phyloP scores from a whole-genome alignment of 768 basidiomycete species.

The Lactarius tabidus region DNA sequence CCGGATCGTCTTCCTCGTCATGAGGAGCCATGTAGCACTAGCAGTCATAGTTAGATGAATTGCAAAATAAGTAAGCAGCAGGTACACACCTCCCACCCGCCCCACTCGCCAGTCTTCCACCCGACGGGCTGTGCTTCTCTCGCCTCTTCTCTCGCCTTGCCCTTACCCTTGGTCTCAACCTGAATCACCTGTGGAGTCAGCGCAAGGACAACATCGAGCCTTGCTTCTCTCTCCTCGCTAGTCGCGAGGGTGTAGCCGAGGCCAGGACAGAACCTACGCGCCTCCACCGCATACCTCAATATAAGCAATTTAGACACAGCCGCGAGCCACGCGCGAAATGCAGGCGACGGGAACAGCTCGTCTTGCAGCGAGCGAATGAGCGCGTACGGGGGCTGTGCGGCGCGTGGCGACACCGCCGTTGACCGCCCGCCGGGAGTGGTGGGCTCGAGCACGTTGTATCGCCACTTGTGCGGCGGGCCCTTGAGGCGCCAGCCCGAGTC shows the following conservation, averaged over 20 bases:
- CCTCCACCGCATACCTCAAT: conserved; percentile 67
- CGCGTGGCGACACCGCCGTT: conserved; percentile 48
- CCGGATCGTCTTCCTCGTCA: conserved; percentile 92
- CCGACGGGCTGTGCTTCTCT: conserved; percentile 37
- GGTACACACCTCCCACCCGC: conserved; percentile 84
- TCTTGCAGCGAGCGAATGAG: conserved; percentile 68
- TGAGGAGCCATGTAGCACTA: conserved; percentile 95
- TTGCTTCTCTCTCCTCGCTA: conserved; percentile 73
- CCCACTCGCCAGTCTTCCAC: conserved; percentile 76
- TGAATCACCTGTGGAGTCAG: conserved; percentile 61
- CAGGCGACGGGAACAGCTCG: conserved; percentile 68
- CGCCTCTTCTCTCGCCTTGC: conserved; percentile 35
- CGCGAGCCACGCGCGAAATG: conserved; percentile 90
- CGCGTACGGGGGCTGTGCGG: conserved; percentile 50
- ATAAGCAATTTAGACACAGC: conserved; percentile 70
- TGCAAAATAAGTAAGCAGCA: background rate
- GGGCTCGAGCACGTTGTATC: conserved; percentile 68
- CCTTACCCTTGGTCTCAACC: conserved; percentile 25
- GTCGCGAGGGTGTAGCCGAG: conserved; percentile 94
- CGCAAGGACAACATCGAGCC: conserved; percentile 83
- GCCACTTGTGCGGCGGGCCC: conserved; percentile 93
- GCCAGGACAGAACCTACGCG: conserved; percentile 85
- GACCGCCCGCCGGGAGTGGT: conserved; percentile 33
- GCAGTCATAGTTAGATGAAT: background rate
- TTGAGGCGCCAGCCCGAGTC: conserved; percentile 60